Conservation (phyloP, 2,329 filamentous ascomycete genomes). For the Fusarium camptoceras region DNA sequence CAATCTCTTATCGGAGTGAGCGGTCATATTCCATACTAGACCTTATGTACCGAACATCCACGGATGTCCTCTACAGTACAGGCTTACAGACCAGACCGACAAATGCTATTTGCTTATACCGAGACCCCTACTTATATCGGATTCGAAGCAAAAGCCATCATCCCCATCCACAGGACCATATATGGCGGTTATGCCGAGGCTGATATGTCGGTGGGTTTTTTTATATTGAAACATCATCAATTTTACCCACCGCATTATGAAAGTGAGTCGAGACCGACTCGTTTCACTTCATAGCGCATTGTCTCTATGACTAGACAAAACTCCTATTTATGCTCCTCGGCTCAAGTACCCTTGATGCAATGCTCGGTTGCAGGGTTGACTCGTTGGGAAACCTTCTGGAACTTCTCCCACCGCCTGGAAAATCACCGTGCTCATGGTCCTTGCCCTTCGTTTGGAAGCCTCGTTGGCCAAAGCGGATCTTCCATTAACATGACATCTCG, state of each 20-base stretch:
- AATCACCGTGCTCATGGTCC: conserved; percentile 15
- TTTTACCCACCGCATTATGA: conserved; percentile 9
- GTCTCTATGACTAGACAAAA: conserved; percentile 4
- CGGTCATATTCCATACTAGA: conserved; percentile 10
- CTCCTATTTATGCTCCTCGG: conserved; percentile 14
- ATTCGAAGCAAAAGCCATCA: not conserved
- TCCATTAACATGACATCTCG: conserved; percentile 32
- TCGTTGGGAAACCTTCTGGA: conserved; percentile 37
- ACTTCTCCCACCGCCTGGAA: conserved; percentile 19
- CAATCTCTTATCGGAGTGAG: conserved; percentile 3
- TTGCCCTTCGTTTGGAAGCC: conserved; percentile 18
- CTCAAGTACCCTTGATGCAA: conserved; percentile 9
- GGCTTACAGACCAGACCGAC: conserved; percentile 2
- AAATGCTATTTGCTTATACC: conserved; percentile 1
- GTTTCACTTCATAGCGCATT: conserved; percentile 18
- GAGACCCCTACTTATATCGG: not conserved
- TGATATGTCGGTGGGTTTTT: conserved; percentile 14
- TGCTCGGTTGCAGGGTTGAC: conserved; percentile 20
- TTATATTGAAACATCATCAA: conserved; percentile 27
- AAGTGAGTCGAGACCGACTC: conserved; percentile 4
- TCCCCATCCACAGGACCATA: not conserved
- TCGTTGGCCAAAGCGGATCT: conserved; percentile 34
- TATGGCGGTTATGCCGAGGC: conserved; percentile 4
- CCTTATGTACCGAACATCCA: not conserved
- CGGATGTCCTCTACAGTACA: conserved; percentile 1